Percentiles rank a stretch among this genome's conserved stretches.
Evolutionary conservation across 257 asterid genomes (phyloP).

Genomic region (Solanum acaule): DNA sequence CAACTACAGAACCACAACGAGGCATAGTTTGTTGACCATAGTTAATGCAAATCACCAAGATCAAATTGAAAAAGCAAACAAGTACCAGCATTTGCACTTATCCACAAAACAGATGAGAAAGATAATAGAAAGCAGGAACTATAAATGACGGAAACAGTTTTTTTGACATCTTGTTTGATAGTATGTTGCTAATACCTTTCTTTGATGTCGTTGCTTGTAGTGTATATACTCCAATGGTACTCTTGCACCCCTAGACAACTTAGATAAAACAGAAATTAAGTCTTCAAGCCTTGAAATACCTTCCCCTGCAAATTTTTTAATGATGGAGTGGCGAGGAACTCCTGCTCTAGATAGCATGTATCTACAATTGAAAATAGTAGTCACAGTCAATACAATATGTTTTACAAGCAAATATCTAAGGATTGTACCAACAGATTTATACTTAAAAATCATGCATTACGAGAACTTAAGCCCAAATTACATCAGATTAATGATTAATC

Average conservation of each 20-base stretch:
- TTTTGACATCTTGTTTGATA: background rate
- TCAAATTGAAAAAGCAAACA: background rate
- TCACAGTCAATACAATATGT: background rate
- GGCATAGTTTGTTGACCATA: background rate
- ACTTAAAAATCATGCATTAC: background rate
- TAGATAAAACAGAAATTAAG: constrained; percentile 65
- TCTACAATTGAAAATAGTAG: constrained; percentile 26
- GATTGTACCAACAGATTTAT: background rate
- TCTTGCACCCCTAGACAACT: constrained; percentile 91
- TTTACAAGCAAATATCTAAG: background rate
- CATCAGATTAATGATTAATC: background rate
- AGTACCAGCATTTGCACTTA: background rate
- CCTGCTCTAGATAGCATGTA: constrained; percentile 97
- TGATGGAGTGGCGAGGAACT: constrained; percentile 90
- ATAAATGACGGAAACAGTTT: background rate
- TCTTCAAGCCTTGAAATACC: constrained; percentile 80
- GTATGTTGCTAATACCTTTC: constrained; percentile 53
- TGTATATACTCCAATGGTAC: constrained; percentile 87
- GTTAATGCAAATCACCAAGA: background rate
- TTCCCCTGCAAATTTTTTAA: constrained; percentile 92
- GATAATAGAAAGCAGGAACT: background rate
- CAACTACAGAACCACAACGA: background rate
- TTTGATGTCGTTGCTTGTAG: constrained; percentile 83
- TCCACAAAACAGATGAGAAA: background rate
- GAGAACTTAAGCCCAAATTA: background rate